Evolutionary conservation across 306 rosid species (phyloP), one percentile per base, ranked within the genome.

Genomic region (Dalbergia oliveri): DNA sequence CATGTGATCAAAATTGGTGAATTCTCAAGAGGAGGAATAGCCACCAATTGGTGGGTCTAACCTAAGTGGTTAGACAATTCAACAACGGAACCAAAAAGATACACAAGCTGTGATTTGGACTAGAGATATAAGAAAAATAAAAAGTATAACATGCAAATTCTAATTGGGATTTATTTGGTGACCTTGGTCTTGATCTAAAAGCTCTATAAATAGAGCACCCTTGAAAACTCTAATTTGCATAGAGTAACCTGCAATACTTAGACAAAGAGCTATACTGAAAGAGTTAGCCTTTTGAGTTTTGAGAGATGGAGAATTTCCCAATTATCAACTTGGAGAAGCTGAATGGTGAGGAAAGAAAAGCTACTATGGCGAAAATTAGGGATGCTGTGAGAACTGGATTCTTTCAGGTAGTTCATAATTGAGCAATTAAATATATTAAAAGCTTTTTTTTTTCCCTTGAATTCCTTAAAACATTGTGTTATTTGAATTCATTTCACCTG

Each of bases 301-400:
- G 33, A 44, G 75, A 41, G 6, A 94, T 88, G 97, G 91, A 77
- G 72, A 85, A 84, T 80, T 91, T 94, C 88, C 98, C 98, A 8
- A 69, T 92, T 5, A 92, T 94, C 79, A 89, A 60, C 91, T 82
- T 88, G 81, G 88, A 81, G 89, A 87, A 82, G 57, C 84, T 92
- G 73, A 91, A 91, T 69, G 94, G 97, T 31, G 92, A 85, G 65
- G 97, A 84, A 58, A 90, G 97, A 34, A 69, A 50, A 62, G 73
- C 78, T 0, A 88, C 84, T 57, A 74, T 92, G 94, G 93, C 66
- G 35, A 87, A 78, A 84, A 91, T 94, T 83, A 94, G 88, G 35
- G 94, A 94, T 67, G 97, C 97, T 94, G 98, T 81, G 97, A 94
- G 70, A 92, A 92, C 83, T 94, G 97, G 97, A 43, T 94, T 94